Evolutionary conservation across 495 filamentous ascomycete genomes (phyloP).

Genomic region (Polyplosphaeria fusca): DNA sequence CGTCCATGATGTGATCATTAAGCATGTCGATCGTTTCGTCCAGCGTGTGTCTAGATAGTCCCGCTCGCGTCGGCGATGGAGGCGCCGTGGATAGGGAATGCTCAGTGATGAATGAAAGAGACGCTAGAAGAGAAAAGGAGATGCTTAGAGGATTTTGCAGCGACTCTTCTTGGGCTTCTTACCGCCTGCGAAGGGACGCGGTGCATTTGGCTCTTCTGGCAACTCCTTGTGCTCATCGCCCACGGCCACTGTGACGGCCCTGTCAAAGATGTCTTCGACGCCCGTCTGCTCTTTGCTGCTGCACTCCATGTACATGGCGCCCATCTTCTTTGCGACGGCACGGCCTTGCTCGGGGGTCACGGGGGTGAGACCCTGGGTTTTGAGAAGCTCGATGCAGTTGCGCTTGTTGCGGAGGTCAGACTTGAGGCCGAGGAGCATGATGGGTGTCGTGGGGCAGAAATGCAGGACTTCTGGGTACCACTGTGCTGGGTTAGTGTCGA

Average conservation of each 20-base stretch:
- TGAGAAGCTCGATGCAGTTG: slow-evolving; percentile 95
- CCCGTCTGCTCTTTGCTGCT: slow-evolving; percentile 95
- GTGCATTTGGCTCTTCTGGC: background rate
- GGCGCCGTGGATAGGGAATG: too few species aligned
- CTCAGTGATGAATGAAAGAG: slow-evolving; percentile 16
- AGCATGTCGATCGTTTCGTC: slow-evolving; percentile 33
- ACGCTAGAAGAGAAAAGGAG: slow-evolving; percentile 22
- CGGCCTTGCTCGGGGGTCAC: slow-evolving; percentile 87
- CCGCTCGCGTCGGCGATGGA: background rate
- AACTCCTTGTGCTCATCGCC: slow-evolving; percentile 54
- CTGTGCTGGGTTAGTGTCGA: slow-evolving; percentile 50
- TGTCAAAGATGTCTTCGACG: slow-evolving; percentile 90
- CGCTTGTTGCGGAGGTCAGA: slow-evolving; percentile 92
- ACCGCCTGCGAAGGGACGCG: slow-evolving; percentile 16
- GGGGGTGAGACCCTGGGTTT: slow-evolving; percentile 93
- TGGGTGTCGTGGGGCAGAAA: slow-evolving; percentile 94
- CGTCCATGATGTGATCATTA: slow-evolving; percentile 17
- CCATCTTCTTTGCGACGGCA: slow-evolving; percentile 86
- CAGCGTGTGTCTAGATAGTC: slow-evolving; percentile 30
- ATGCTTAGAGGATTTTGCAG: slow-evolving; percentile 66
- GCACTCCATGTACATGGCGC: slow-evolving; percentile 93
- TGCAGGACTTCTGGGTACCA: slow-evolving; percentile 99
- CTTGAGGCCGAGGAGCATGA: slow-evolving; percentile 93
- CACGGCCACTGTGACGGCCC: slow-evolving; percentile 83
- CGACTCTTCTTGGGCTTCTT: slow-evolving; percentile 65